These are phyloP conservation scores for Poa annua DNA, from an alignment of 176 grass and related monocot species.

Conservation along the genomic window DNA sequence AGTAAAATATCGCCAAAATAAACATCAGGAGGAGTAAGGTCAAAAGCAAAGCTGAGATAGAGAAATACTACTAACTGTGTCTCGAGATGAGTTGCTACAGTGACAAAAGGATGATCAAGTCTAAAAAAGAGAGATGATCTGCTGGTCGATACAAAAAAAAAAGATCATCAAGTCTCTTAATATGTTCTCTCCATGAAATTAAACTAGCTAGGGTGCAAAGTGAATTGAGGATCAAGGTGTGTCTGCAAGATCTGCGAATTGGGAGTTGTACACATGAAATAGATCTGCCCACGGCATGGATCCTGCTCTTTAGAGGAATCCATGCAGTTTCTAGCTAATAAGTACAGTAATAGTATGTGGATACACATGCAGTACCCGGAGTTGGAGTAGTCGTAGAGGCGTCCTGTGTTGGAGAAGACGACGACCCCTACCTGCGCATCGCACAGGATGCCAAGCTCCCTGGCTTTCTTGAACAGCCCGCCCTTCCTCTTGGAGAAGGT, in stretches of 20 bases:
- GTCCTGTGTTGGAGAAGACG: neutral
- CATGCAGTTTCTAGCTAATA: too few species aligned
- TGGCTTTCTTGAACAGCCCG: too few species aligned
- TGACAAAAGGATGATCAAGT: neutral
- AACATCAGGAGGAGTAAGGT: neutral
- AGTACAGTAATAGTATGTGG: too few species aligned
- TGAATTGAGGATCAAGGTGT: neutral
- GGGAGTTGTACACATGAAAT: neutral
- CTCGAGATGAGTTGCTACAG: neutral
- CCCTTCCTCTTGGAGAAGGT: too few species aligned
- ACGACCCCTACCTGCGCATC: too few species aligned
- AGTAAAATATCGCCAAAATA: neutral
- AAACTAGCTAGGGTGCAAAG: too few species aligned
- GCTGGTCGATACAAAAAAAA: too few species aligned
- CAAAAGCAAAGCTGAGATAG: neutral
- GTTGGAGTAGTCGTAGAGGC: conserved; percentile 6
- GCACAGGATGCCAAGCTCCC: too few species aligned
- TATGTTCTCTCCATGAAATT: neutral
- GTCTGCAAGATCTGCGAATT: neutral
- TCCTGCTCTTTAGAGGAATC: neutral
- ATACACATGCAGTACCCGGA: neutral
- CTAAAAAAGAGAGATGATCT: neutral
- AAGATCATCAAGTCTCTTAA: too few species aligned
- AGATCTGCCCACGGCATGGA: neutral
- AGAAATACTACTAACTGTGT: neutral